Conservation (phyloP, 768 basidiomycete species). For the Amanita molliuscula region DNA sequence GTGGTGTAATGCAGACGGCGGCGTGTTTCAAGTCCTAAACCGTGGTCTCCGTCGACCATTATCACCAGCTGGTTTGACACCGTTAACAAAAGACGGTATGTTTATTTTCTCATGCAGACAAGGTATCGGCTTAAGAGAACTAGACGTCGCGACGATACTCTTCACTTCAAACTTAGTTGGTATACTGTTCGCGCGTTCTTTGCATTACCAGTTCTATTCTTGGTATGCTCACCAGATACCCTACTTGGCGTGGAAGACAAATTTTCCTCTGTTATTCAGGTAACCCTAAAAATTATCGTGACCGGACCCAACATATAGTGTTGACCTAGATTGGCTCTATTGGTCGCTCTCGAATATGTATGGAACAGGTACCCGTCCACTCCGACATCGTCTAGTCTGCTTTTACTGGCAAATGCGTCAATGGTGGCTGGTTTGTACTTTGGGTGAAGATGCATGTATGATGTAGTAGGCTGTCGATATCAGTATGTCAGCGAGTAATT, state of each 20-base stretch:
- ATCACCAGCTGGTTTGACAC: constrained; percentile 32
- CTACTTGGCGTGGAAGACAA: constrained; percentile 68
- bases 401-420: constrained; percentile 39
- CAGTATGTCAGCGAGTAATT: constrained; percentile 12
- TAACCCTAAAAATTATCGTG: constrained; percentile 21
- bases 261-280: constrained; percentile 53
- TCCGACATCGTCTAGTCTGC: constrained; percentile 42
- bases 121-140: constrained; percentile 8
- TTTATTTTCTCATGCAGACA: constrained; percentile 5
- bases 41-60: constrained; percentile 43
- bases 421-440: constrained; percentile 22
- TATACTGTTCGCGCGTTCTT: constrained; percentile 82
- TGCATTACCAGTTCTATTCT: constrained; percentile 97
- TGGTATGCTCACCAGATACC: constrained; percentile 95
- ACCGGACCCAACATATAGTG: constrained; percentile 3
- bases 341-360: constrained; percentile 64
- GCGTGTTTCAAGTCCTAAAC: constrained; percentile 42
- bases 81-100: constrained; percentile 59
- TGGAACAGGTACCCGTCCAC: constrained; percentile 91
- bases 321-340: constrained; percentile 41
- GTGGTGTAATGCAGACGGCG: constrained; percentile 76
- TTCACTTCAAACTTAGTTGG: constrained; percentile 92
- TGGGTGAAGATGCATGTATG: neutral
- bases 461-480: neutral
- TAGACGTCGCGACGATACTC: constrained; percentile 72